Percentiles rank a stretch among this genome's conserved stretches.
Evolutionary conservation across 1,284 basidiomycete genomes (phyloP).

Genomic region (Moesziomyces aphidis): DNA sequence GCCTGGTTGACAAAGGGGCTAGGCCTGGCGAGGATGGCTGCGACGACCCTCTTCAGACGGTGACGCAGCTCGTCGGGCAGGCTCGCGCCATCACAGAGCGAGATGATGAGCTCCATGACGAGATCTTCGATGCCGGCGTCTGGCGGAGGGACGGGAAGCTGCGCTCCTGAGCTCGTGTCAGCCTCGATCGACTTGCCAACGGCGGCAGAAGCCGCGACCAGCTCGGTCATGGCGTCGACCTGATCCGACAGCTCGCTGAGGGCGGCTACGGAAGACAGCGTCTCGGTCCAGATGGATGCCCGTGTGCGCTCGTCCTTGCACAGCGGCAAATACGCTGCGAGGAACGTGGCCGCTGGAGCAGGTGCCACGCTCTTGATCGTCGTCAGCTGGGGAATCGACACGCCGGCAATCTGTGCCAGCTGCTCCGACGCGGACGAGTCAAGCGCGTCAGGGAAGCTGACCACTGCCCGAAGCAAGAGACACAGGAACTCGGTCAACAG

Average conservation of each 20-base stretch:
- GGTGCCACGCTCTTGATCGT: slow-evolving; percentile 20
- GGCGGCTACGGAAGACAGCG: slow-evolving; percentile 32
- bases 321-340: slow-evolving; percentile 33
- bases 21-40: slow-evolving; percentile 20
- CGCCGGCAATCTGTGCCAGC: slow-evolving; percentile 14
- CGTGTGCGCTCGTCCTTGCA: slow-evolving; percentile 13
- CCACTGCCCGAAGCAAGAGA: slow-evolving; percentile 16
- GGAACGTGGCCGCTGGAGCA: slow-evolving; percentile 26
- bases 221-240: slow-evolving; percentile 39
- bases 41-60: slow-evolving; percentile 14
- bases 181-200: slow-evolving; percentile 8
- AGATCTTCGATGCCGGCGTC: slow-evolving; percentile 37
- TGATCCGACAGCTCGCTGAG: slow-evolving; percentile 27
- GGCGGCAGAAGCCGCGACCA: slow-evolving; percentile 31
- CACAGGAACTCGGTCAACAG: slow-evolving; percentile 34
- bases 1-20: slow-evolving; percentile 21
- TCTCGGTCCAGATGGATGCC: slow-evolving; percentile 38
- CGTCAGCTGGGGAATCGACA: slow-evolving; percentile 29
- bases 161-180: background rate
- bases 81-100: slow-evolving; percentile 23
- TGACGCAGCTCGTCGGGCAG: slow-evolving; percentile 16
- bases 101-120: slow-evolving; percentile 14
- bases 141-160: slow-evolving; percentile 20
- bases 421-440: slow-evolving; percentile 9
- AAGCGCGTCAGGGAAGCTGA: slow-evolving; percentile 22